Base-by-base conservation (phyloP, 164 flowering plant species). In the Dillenia turbinata region DNA sequence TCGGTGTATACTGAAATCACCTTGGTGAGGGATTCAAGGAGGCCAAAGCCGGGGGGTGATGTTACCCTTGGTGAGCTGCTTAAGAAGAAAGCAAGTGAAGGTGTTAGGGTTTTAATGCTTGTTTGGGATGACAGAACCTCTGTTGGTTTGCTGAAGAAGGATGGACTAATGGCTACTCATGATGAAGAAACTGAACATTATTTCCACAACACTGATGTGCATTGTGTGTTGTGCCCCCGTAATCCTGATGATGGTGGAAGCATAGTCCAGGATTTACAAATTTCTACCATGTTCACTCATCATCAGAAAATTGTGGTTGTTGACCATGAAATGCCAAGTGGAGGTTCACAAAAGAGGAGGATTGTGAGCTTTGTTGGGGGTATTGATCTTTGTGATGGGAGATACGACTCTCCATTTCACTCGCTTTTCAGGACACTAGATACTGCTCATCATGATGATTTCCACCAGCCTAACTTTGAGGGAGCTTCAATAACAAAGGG, bases 101-200 rank as follows among this genome's bases (percentile, higher is more conserved):
- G 90, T 64, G 90, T 85, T 57, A 70, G 75, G 68, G 88, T 85
- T 55, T 71, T 76, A 43, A 81, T 85, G 85, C 85, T 85, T 63
- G 87, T 85, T 49, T 85, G 89, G 90, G 85, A 85, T 65, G 88
- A 83, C 66, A 70, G 85, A 69, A 83, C 90, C 13, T 85, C 90
- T 16, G 84, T 85, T 46, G 75, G 66, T 52, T 49, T 79, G 24
- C 56, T 81, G 62, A 85, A 81, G 68, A 77, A 78, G 70, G 90
- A 85, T 75, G 92, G 90, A 22, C 56, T 87, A 53, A 87, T 87
- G 92, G 90, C 84, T 10, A 87, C 90, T 2, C 92, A 87, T 68
- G 92, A 87, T 70, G 78, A 87, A 63, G 92, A 87, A 67, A 87
- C 90, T 46, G 81, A 67, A 43, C 57, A 66, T 1, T 85, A 17